These are phyloP conservation scores for Henckelia pumila DNA, from an alignment of 257 asterid genomes.

Conservation along the genomic window DNA sequence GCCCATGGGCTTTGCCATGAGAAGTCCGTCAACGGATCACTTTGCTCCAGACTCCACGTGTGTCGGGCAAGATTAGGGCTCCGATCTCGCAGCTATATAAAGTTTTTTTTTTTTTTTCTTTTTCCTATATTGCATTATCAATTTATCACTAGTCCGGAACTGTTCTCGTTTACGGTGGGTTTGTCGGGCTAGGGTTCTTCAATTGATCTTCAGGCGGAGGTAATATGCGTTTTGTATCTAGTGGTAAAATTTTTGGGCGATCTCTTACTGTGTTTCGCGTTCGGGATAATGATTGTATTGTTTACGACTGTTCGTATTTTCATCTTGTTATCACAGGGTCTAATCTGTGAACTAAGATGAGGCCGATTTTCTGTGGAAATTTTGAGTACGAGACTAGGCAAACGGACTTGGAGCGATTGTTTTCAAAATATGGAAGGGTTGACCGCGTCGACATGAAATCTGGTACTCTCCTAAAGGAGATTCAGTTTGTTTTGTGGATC, in stretches of 20 bases:
- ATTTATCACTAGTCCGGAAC: not conserved
- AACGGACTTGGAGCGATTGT: constrained; percentile 76
- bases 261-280: not conserved
- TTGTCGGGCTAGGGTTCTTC: not conserved
- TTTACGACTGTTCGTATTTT: not conserved
- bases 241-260: not conserved
- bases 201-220: not conserved
- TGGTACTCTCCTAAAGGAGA: constrained; percentile 39
- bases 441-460: constrained; percentile 92
- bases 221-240: not conserved
- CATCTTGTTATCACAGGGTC: not conserved
- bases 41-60: not conserved
- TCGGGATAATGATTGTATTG: not conserved
- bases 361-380: constrained; percentile 82
- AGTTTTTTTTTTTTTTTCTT: too few species aligned
- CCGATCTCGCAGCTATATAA: not conserved
- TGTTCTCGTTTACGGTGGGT: not conserved
- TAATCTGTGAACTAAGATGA: constrained; percentile 40
- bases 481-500: not conserved
- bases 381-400: constrained; percentile 83
- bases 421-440: constrained; percentile 77
- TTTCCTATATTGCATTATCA: too few species aligned
- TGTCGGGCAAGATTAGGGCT: not conserved
- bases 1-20: not conserved
- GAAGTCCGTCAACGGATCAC: not conserved